Conservation (phyloP, 2,329 filamentous ascomycete genomes). For the Arthrocladium fulminans region DNA sequence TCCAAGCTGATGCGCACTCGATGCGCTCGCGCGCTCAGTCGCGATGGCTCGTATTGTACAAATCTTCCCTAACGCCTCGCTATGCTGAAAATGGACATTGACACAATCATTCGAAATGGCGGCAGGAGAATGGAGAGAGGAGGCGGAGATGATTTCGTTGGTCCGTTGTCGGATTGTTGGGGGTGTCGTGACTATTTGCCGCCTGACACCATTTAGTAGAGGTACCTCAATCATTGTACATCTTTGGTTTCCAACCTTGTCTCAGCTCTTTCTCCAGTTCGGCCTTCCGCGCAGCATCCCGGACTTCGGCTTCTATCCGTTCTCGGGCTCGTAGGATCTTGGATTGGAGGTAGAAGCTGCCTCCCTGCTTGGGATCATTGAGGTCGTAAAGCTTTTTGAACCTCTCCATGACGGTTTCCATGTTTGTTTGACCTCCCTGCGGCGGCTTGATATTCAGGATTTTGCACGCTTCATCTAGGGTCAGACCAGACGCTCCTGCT, state of each 20-base stretch:
- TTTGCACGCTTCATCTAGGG: slow-evolving; percentile 91
- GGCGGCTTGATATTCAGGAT: slow-evolving; percentile 94
- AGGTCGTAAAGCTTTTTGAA: slow-evolving; percentile 93
- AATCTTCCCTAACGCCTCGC: slow-evolving; percentile 18
- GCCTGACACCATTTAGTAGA: slow-evolving; percentile 19
- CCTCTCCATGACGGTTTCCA: slow-evolving; percentile 69
- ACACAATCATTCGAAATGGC: slow-evolving; percentile 1
- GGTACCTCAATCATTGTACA: slow-evolving; percentile 72
- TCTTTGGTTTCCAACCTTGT: slow-evolving; percentile 87
- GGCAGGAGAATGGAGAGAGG: neutral
- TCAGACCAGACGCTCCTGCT: slow-evolving; percentile 62
- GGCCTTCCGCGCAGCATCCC: slow-evolving; percentile 60
- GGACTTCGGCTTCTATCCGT: slow-evolving; percentile 78
- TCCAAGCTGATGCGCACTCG: too few relatives aligned
- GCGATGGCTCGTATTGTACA: slow-evolving; percentile 14
- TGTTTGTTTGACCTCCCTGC: slow-evolving; percentile 63
- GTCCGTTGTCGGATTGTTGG: too few relatives aligned
- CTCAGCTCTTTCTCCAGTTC: slow-evolving; percentile 68
- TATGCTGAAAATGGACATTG: slow-evolving; percentile 14
- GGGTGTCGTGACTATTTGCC: slow-evolving; percentile 15
- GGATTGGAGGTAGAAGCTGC: slow-evolving; percentile 97
- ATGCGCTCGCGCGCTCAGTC: neutral
- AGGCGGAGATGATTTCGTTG: slow-evolving; percentile 1
- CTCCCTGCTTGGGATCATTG: slow-evolving; percentile 91
- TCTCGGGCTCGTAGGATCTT: slow-evolving; percentile 89